phyloP scores from a whole-genome alignment of 2,329 filamentous ascomycete genomes.

The Colletotrichum musae region DNA sequence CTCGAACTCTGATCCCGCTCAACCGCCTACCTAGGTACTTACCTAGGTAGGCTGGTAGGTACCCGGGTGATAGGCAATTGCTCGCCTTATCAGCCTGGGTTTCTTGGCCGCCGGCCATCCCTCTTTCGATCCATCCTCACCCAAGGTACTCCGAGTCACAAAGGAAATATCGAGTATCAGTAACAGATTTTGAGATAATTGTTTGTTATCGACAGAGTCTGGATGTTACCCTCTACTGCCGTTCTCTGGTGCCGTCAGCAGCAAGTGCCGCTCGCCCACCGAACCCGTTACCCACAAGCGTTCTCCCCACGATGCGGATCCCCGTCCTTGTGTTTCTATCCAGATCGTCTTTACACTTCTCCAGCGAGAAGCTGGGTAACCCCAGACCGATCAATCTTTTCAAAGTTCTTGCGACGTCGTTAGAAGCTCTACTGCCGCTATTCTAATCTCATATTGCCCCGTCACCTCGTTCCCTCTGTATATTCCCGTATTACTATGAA shows the following conservation, averaged over 20 bases:
- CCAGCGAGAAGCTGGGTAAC: no score
- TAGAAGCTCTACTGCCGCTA: not conserved
- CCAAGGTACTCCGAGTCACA: no score
- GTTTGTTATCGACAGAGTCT: not conserved
- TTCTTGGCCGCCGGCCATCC: conserved; percentile 33
- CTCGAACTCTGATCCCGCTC: conserved; percentile 18
- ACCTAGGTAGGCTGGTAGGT: not conserved
- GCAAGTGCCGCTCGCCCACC: not conserved
- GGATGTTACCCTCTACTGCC: not conserved
- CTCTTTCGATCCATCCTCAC: not conserved
- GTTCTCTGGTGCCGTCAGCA: not conserved
- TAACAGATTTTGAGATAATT: not conserved
- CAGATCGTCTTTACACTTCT: no score
- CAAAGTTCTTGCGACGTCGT: not conserved
- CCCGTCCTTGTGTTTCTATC: no score
- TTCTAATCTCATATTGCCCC: not conserved
- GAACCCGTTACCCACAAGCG: not conserved
- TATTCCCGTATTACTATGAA: no score
- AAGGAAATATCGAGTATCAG: no score
- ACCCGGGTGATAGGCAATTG: conserved; percentile 3
- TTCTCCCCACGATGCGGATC: no score
- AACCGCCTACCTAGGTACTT: conserved; percentile 10
- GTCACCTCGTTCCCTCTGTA: not conserved
- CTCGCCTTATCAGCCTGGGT: conserved; percentile 25
- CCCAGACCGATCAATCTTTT: no score